Evolutionary conservation across 2,329 filamentous ascomycete species (phyloP), one percentile per base, ranked within the genome.

Genomic region (Exophiala xenobiotica): DNA sequence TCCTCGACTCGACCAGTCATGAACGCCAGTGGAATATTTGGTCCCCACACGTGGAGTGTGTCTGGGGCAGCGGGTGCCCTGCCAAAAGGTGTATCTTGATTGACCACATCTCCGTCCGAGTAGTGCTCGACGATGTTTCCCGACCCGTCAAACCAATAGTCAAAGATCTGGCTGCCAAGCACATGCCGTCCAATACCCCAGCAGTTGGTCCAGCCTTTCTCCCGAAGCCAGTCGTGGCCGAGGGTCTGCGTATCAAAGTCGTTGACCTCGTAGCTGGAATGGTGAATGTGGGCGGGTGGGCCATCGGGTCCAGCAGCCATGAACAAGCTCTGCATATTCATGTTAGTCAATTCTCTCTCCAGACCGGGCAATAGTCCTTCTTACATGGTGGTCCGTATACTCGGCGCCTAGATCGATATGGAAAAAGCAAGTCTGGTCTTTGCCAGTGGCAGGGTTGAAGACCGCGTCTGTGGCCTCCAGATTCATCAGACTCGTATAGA

Each of bases 151-250:
- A 80, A 83, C 83, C 83, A 87, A 65, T 87, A 87, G 63, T 88
- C 84, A 60, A 88, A 89, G 45, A 88, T 81, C 68, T 88, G 85
- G 56, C 78, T 82, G 3, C 85, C 85, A 60, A 88, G 74, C 18
- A 87, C 78, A 70, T 88, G 85, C 46, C 86, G 69, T 0, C 86
- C 86, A 0, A 89, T 79, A 1, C 86, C 86, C 86, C 86, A 89
- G 56, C 83, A 83, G 60, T 76, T 79, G 61, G 75, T 76, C 64
- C 86, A 86, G 1, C 79, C 80, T 65, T 82, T 80, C 56, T 79
- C 70, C 1, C 73, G 73, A 55, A 89, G 69, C 81, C 83, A 88
- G 61, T 86, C 78, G 67, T 89, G 86, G 1, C 86, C 86, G 2
- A 88, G 71, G 24, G 81, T 74, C 71, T 88, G 85, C 3, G 81